Evolutionary conservation across 352 stramenopile species (phyloP).

Genomic region (Pythium aristosporum): DNA sequence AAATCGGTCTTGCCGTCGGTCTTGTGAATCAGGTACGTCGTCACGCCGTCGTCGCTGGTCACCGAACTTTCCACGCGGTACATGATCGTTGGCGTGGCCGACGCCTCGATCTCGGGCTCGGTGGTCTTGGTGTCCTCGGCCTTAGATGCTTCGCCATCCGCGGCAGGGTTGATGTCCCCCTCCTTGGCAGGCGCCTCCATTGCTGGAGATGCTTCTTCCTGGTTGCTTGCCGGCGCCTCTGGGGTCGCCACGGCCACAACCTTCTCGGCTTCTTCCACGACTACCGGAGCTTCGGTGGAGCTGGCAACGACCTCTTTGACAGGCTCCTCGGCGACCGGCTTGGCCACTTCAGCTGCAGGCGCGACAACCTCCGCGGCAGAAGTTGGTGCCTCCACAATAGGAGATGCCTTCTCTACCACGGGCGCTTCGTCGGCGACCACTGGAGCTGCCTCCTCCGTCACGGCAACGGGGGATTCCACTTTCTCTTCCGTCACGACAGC

Average conservation of each 20-base stretch:
- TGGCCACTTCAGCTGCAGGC: slow-evolving; percentile 4
- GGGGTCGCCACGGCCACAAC: slow-evolving; percentile 5
- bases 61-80: slow-evolving; percentile 48
- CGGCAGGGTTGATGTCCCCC: slow-evolving; percentile 8
- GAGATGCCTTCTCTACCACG: background rate
- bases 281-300: background rate
- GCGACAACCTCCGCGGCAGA: slow-evolving; percentile 11
- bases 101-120: slow-evolving; percentile 22
- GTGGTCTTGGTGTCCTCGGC: slow-evolving; percentile 2
- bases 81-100: background rate
- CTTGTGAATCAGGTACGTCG: slow-evolving; percentile 58
- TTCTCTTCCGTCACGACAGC: no score
- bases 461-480: background rate
- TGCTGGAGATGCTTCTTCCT: background rate
- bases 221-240: slow-evolving; percentile 2
- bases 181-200: background rate
- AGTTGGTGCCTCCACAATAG: background rate
- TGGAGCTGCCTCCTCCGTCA: background rate
- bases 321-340: background rate
- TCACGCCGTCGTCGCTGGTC: slow-evolving; percentile 42
- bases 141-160: slow-evolving; percentile 14
- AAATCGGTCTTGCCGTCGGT: slow-evolving; percentile 27
- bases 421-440: slow-evolving; percentile 3
- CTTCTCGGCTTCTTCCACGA: slow-evolving; percentile 11
- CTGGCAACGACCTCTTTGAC: slow-evolving; percentile 10